phyloP scores from a whole-genome alignment of 2,329 filamentous ascomycete species.

The Huntiella abstrusa region DNA sequence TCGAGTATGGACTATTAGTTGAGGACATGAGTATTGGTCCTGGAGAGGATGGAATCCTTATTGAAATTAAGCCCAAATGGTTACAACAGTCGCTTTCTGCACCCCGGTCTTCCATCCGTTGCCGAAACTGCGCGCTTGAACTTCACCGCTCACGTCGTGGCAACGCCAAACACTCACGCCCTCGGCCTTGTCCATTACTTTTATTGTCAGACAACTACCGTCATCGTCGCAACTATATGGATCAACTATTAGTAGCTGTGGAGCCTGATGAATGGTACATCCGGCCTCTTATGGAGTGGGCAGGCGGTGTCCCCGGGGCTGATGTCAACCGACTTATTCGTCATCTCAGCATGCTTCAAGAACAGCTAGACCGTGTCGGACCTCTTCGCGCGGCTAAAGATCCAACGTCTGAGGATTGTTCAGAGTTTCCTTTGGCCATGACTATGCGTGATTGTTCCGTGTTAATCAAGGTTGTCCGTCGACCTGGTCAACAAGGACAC shows the following conservation, averaged over 20 bases:
- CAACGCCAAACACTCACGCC: constrained; percentile 22
- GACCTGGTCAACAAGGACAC: constrained; percentile 12
- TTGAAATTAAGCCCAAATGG: constrained; percentile 80
- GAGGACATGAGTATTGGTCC: constrained; percentile 46
- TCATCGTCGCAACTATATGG: constrained; percentile 20
- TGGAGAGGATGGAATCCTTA: constrained; percentile 21
- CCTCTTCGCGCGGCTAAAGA: constrained; percentile 24
- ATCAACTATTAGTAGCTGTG: constrained; percentile 14
- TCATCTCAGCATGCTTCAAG: constrained; percentile 20
- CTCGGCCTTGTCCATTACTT: constrained; percentile 43
- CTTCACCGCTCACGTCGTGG: constrained; percentile 20
- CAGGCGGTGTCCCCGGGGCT: constrained; percentile 4
- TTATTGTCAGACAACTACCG: constrained; percentile 18
- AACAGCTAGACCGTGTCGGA: constrained; percentile 24
- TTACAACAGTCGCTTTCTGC: constrained; percentile 57
- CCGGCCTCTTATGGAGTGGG: constrained; percentile 10
- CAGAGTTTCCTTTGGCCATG: constrained; percentile 50
- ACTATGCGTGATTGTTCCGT: constrained; percentile 64
- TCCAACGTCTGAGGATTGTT: constrained; percentile 15
- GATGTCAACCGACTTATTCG: constrained; percentile 19
- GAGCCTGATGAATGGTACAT: constrained; percentile 12
- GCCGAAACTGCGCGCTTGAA: constrained; percentile 52
- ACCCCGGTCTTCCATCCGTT: constrained; percentile 41
- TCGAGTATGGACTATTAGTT: constrained; percentile 46
- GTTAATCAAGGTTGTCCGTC: constrained; percentile 38